phyloP scores from a whole-genome alignment of 2,329 filamentous ascomycete genomes.

The Diaporthe aspalathi region DNA sequence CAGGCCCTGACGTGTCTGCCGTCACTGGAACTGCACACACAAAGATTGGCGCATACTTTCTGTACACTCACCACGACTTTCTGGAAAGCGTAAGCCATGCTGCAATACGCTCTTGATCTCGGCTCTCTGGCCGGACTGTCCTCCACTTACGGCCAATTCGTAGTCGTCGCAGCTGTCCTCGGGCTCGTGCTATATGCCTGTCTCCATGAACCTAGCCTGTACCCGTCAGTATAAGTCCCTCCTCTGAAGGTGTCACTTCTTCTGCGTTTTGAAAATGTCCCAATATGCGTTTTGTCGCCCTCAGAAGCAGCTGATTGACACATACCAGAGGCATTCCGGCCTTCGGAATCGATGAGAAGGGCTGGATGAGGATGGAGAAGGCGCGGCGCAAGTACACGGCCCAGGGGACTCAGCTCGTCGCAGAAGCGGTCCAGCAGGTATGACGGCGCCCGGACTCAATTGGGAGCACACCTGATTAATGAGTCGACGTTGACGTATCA shows the following conservation, averaged over 20 bases:
- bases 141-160: not conserved
- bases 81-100: not conserved
- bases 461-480: no score
- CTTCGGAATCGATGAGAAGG: slow-evolving; percentile 18
- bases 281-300: no score
- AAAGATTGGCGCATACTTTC: not conserved
- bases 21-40: not conserved
- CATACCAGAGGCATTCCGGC: slow-evolving; percentile 9
- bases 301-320: not conserved
- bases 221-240: not conserved
- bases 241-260: not conserved
- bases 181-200: slow-evolving; percentile 10
- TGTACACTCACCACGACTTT: not conserved
- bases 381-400: slow-evolving; percentile 8
- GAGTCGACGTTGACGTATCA: not conserved
- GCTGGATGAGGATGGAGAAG: slow-evolving; percentile 28
- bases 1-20: not conserved
- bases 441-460: not conserved
- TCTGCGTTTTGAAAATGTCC: not conserved
- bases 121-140: slow-evolving; percentile 20
- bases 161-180: not conserved
- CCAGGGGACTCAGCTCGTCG: slow-evolving; percentile 17
- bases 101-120: slow-evolving; percentile 7
- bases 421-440: slow-evolving; percentile 16
- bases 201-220: slow-evolving; percentile 1